A percentile compares a stretch with the other conserved stretches of the same genome.
Evolutionary conservation across 1,139 yeast genomes (phyloP).

Genomic region (Hyphopichia buzzinii): DNA sequence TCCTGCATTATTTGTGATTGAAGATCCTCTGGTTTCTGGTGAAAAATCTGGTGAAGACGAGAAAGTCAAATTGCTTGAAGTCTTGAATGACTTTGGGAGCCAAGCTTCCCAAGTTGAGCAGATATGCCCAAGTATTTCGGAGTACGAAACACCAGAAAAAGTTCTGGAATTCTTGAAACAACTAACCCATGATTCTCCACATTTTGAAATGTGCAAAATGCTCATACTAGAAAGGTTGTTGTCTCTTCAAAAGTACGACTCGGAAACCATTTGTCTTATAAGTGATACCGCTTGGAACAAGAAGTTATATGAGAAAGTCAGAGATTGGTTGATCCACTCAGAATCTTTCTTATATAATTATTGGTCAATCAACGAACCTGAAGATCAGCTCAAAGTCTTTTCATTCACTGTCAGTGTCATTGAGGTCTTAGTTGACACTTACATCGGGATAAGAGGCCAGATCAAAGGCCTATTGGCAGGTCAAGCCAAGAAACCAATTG

Average conservation of each 20-base stretch:
- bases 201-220: constrained; percentile 49
- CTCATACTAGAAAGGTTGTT: constrained; percentile 42
- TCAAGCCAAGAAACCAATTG: constrained; percentile 16
- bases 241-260: constrained; percentile 12
- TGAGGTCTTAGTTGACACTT: constrained; percentile 58
- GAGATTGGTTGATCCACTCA: constrained; percentile 35
- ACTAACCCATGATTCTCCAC: constrained; percentile 30
- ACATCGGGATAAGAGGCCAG: constrained; percentile 31
- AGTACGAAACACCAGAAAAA: constrained; percentile 13
- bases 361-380: constrained; percentile 6
- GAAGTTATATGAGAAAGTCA: constrained; percentile 20
- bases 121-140: constrained; percentile 3
- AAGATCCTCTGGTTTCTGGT: constrained; percentile 9
- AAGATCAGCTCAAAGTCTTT: constrained; percentile 4
- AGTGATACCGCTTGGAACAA: constrained; percentile 27
- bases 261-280: constrained; percentile 14
- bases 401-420: constrained; percentile 33
- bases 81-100: constrained; percentile 34
- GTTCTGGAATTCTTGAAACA: constrained; percentile 26
- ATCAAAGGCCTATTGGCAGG: constrained; percentile 16
- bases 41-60: constrained; percentile 26
- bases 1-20: constrained; percentile 13
- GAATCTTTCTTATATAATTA: constrained; percentile 19
- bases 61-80: constrained; percentile 35
- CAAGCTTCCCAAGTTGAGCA: constrained; percentile 6